These are phyloP conservation scores for Ascochyta viciae-villosae DNA, from an alignment of 2,329 filamentous ascomycete genomes.

Conservation along the genomic window DNA sequence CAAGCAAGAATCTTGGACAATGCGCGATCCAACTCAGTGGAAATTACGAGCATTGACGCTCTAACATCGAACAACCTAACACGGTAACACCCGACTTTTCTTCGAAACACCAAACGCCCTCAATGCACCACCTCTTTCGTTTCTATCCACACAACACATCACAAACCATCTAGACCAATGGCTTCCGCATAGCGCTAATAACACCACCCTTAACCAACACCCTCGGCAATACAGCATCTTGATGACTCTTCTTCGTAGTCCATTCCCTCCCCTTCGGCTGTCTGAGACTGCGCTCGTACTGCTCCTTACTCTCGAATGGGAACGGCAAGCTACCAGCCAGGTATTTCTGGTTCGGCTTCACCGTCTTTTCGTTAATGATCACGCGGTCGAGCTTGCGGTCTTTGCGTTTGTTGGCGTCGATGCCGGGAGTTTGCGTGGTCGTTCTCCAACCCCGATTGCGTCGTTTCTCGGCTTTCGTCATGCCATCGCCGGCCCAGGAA, in stretches of 20 bases:
- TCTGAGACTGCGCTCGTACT: constrained; percentile 89
- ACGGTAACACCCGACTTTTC: too few species aligned
- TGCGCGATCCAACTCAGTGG: too few species aligned
- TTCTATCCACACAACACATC: background rate
- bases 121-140: too few species aligned
- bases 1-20: background rate
- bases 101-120: too few species aligned
- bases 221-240: constrained; percentile 86
- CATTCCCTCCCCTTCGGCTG: constrained; percentile 92
- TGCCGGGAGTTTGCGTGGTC: constrained; percentile 70
- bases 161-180: constrained; percentile 54
- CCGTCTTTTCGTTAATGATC: constrained; percentile 89
- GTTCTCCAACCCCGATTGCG: constrained; percentile 60
- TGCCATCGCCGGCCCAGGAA: constrained; percentile 83
- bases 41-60: too few species aligned
- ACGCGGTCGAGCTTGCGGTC: constrained; percentile 84
- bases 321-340: constrained; percentile 84
- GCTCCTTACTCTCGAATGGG: constrained; percentile 83
- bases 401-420: constrained; percentile 78
- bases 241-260: constrained; percentile 95
- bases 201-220: constrained; percentile 93
- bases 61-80: too few species aligned
- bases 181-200: constrained; percentile 87
- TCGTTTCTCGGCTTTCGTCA: constrained; percentile 73
- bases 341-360: constrained; percentile 92